Base-by-base conservation (phyloP, 805 yeast genomes). In the Pichia paraexigua region DNA sequence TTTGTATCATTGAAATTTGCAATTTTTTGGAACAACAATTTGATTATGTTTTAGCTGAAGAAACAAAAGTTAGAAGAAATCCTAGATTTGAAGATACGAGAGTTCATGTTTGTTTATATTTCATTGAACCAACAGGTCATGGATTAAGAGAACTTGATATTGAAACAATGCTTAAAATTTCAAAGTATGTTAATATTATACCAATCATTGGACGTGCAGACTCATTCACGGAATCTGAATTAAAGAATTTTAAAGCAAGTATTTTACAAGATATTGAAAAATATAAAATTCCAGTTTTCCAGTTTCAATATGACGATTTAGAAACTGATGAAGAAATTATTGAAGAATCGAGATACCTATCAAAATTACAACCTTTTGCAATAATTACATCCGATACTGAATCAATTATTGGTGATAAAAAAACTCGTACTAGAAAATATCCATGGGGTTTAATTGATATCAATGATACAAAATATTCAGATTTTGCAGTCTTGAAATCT, bases 51-150 rank as follows among this genome's bases (percentile, higher is more conserved):
- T 74, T 90, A 45, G 88, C 87, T 2, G 96, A 90, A 65, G 97
- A 90, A 66, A 86, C 94, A 1, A 76, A 92, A 56, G 87, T 90
- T 56, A 78, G 78, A 66, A 83, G 97, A 75, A 87, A 88, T 64
- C 96, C 96, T 25, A 74, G 87, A 56, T 82, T 85, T 62, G 83
- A 78, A 58, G 92, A 87, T 69, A 76, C 90, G 18, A 74, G 94
- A 60, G 87, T 86, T 42, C 94, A 86, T 63, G 82, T 80, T 9
- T 77, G 85, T 55, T 66, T 86, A 46, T 86, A 86, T 64, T 85
- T 86, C 62, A 77, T 86, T 56, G 80, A 85, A 47, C 85, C 92
- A 37, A 77, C 73, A 2, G 95, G 95, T 18, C 94, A 86, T 64
- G 91, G 92, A 1, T 72, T 86, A 56, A 72, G 85, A 54, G 92